Base-by-base conservation (phyloP, 352 stramenopile genomes). In the Phytophthora chlamydospora region DNA sequence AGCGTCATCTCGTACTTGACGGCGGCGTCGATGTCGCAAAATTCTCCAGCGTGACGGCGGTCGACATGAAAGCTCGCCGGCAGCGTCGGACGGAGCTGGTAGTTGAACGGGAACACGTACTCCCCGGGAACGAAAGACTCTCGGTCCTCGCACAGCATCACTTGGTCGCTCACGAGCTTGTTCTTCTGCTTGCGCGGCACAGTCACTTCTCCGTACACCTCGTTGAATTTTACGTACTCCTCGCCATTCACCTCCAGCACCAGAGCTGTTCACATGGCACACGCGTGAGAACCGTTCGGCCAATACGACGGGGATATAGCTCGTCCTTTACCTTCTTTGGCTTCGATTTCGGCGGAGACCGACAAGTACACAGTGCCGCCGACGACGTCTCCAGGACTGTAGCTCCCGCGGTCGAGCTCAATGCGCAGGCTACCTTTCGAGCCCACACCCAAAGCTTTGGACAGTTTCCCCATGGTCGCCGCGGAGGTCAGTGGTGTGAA, bases 91-190 rank as follows among this genome's bases (percentile, higher is more conserved):
- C 40, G 41, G 1, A 75, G 55, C 24, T 71, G 50, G 45, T 68
- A 71, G 39, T 60, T 58, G 55, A 75, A 71, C 4, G 61, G 55
- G 35, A 71, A 75, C 13, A 68, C 56, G 55, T 71, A 63, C 29
- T 75, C 61, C 10, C 83, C 83, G 0, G 79, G 65, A 9, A 70
- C 51, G 34, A 85, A 87, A 9, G 70, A 55, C 32, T 81, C 66
- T 9, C 74, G 80, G 11, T 86, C 44, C 9, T 70, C 62, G 7
- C 55, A 79, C 13, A 75, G 51, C 39, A 83, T 58, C 31, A 89
- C 72, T 62, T 81, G 56, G 38, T 70, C 55, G 21, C 33, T 16
- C 34, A 70, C 24, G 7, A 66, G 34, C 42, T 41, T 42, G 41
- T 66, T 60, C 14, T 4, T 34, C 19, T 66, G 62, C 19, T 56